Percentiles rank a stretch among this genome's conserved stretches.
These are phyloP conservation scores for Pseudogymnoascus destructans DNA, from an alignment of 2,329 filamentous ascomycete genomes.

Conservation along the genomic window DNA sequence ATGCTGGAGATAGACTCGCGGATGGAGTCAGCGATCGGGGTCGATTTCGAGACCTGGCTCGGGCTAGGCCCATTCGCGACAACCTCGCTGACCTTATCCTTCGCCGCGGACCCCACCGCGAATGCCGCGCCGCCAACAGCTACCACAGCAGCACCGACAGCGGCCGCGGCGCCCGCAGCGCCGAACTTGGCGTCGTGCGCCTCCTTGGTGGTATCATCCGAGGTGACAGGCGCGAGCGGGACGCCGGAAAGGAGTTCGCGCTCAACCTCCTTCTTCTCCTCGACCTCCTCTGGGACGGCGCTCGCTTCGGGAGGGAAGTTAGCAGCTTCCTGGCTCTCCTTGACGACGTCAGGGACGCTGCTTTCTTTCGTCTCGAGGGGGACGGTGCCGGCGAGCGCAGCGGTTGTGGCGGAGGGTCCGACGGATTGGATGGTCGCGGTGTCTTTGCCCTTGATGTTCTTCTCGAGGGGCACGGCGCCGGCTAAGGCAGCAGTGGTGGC, in stretches of 20 bases:
- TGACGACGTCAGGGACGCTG: conserved; percentile 50
- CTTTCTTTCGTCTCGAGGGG: conserved; percentile 30
- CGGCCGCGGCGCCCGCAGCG: conserved; percentile 35
- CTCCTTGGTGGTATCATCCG: conserved; percentile 40
- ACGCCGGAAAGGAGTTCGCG: conserved; percentile 57
- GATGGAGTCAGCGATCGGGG: conserved; percentile 39
- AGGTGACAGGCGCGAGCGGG: conserved; percentile 43
- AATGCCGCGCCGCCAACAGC: conserved; percentile 32
- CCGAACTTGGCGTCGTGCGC: conserved; percentile 19
- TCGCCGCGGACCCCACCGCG: conserved; percentile 28
- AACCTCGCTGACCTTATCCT: conserved; percentile 22
- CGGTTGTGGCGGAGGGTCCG: conserved; percentile 33
- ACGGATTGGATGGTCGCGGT: conserved; percentile 33
- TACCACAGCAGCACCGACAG: conserved; percentile 31
- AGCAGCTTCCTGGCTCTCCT: conserved; percentile 58
- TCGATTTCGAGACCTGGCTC: conserved; percentile 22
- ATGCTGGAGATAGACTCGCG: conserved; percentile 39
- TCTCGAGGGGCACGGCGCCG: conserved; percentile 31
- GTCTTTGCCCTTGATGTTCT: conserved; percentile 10
- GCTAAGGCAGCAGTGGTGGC: conserved; percentile 31
- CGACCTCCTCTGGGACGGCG: conserved; percentile 49
- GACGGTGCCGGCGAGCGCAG: conserved; percentile 31
- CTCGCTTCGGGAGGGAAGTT: conserved; percentile 54
- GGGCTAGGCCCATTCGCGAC: conserved; percentile 12
- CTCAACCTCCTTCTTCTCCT: conserved; percentile 60